Conservation (phyloP, 2,329 filamentous ascomycete species). For the Scolecobasidium constrictum region DNA sequence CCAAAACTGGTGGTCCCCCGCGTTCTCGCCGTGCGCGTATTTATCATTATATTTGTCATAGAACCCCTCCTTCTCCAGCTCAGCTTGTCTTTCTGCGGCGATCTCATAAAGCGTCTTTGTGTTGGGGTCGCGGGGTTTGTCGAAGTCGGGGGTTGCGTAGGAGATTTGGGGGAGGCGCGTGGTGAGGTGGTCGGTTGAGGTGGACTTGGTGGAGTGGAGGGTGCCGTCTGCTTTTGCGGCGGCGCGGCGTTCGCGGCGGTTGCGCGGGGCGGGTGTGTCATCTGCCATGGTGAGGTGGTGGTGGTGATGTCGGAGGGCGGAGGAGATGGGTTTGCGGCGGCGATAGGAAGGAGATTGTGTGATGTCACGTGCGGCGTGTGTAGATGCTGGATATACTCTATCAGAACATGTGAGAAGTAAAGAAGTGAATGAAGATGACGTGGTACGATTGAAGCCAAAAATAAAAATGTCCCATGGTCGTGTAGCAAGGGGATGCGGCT, state of each 20-base stretch:
- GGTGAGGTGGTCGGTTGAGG: conserved; percentile 21
- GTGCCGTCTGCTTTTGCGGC: conserved; percentile 23
- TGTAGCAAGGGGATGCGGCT: conserved; percentile 7
- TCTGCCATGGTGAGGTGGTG: too few relatives aligned
- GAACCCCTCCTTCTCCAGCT: conserved; percentile 23
- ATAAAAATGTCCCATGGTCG: too few relatives aligned
- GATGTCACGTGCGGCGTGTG: too few relatives aligned
- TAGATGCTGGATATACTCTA: too few relatives aligned
- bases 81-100: conserved; percentile 48
- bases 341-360: too few relatives aligned
- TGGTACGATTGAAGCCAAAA: too few relatives aligned
- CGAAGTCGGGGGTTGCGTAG: conserved; percentile 28
- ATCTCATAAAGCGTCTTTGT: conserved; percentile 62
- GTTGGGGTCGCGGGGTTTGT: conserved; percentile 58
- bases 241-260: conserved; percentile 35
- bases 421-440: too few relatives aligned
- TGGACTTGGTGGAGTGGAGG: conserved; percentile 26
- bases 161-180: conserved; percentile 43
- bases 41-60: conserved; percentile 12
- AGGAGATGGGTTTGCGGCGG: too few relatives aligned
- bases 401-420: too few relatives aligned
- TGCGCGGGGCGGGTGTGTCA: conserved; percentile 20
- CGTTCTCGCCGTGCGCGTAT: conserved; percentile 18
- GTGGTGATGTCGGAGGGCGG: too few relatives aligned
- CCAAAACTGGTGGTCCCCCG: conserved; percentile 12